Percentiles rank a stretch among this genome's conserved stretches.
These are phyloP conservation scores for Aspergillus cristatus DNA, from an alignment of 495 filamentous ascomycete genomes.

Conservation along the genomic window DNA sequence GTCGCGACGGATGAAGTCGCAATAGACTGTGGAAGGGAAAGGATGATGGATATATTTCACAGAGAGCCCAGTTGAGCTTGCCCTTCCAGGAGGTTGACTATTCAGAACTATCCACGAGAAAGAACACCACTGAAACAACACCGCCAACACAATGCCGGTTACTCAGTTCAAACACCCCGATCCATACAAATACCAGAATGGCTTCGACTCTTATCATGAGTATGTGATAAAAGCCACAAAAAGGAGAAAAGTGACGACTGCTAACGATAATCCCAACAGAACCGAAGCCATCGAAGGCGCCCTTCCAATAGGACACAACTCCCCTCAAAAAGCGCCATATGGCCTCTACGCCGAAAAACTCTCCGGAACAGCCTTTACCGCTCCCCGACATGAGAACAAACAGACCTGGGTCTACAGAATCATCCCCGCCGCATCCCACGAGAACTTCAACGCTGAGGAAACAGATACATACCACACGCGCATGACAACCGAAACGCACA, in stretches of 20 bases:
- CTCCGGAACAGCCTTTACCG: conserved; percentile 88
- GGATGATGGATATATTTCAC: too few relatives aligned
- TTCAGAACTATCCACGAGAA: too few relatives aligned
- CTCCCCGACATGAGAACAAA: conserved; percentile 78
- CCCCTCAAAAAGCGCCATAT: conserved; percentile 74
- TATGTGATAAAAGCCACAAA: conserved; percentile 15
- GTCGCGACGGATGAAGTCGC: neutral
- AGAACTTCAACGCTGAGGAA: conserved; percentile 55
- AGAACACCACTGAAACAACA: too few relatives aligned
- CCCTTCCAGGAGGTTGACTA: too few relatives aligned
- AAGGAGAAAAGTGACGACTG: neutral
- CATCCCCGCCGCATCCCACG: conserved; percentile 73
- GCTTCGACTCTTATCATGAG: conserved; percentile 53
- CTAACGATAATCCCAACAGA: conserved; percentile 16
- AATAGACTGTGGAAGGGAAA: too few relatives aligned
- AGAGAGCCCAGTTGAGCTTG: too few relatives aligned
- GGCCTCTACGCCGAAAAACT: conserved; percentile 91
- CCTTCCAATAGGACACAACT: conserved; percentile 65
- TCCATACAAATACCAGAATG: conserved; percentile 49
- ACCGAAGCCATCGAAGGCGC: conserved; percentile 49
- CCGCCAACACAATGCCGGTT: conserved; percentile 38
- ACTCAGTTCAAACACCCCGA: conserved; percentile 46
- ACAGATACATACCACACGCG: conserved; percentile 45
- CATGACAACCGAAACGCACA: conserved; percentile 37
- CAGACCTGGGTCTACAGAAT: conserved; percentile 95